Evolutionary conservation across 202 grass and related monocot genomes (phyloP), one percentile per base, ranked within the genome.

Genomic region (Dendrocalamus latiflorus): DNA sequence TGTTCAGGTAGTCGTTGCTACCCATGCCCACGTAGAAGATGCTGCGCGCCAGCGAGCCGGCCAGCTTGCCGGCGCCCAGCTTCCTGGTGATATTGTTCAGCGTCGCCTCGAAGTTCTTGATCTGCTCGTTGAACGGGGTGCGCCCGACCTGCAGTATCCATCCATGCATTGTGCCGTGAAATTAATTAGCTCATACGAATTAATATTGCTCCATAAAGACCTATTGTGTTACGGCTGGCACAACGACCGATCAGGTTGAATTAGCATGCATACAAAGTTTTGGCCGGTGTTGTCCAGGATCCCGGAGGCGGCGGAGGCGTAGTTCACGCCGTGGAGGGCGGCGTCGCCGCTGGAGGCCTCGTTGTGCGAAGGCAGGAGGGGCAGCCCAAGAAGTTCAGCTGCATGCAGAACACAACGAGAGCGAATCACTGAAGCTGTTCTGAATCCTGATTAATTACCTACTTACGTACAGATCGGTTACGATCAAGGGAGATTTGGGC

Each of bases 1-100:
- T 94, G 86, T 94, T 94, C 17, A 93, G 83, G 89, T 97, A 97
- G 89, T 97, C 92, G 26, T 97, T 97, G 83, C 94, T 97, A 37
- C 94, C 90, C 92, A 97, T 97, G 15, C 94, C 94, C 4, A 97
- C 86, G 64, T 92, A 97, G 85, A 94, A 91, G 84, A 97, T 86
- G 76, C 94, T 91, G 22, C 87, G 92, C 0, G 84, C 77, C 33
- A 94, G 85, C 63, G 88, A 83, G 5, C 59, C 38, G 4, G 90
- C 70, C 37, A 90, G 85, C 54, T 21, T 69, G 21, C 78, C 20
- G 0, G 85, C 88, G 25, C 92, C 94, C 14, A 90, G 78, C 38
- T 73, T 83, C 0, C 65, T 42, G 1, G 56, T 57, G 61, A 91
- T 86, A 33, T 86, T 62, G 70, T 88, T 43, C 28, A 91, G 88